Evolutionary conservation across 2,329 filamentous ascomycete genomes (phyloP).

Genomic region (Sclerotinia minor): DNA sequence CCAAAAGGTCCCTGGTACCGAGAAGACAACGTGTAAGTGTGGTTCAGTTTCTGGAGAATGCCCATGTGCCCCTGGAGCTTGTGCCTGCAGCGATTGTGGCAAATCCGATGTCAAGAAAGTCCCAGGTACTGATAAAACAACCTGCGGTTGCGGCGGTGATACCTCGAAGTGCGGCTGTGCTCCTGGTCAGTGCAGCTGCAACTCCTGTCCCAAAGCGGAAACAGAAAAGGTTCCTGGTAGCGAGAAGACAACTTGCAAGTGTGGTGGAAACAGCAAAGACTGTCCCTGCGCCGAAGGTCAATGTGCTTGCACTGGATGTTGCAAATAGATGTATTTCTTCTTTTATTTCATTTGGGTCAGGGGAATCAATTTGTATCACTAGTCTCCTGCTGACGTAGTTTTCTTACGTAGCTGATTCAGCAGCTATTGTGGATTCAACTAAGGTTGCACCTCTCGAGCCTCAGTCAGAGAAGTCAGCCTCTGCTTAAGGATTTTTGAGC

Average conservation of each 20-base stretch:
- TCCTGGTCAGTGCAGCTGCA: slow-evolving; percentile 45
- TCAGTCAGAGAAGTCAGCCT: slow-evolving; percentile 33
- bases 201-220: slow-evolving; percentile 45
- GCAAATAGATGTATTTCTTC: slow-evolving; percentile 29
- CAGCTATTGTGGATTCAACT: slow-evolving; percentile 34
- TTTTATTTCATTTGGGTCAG: slow-evolving; percentile 24
- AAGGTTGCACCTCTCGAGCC: slow-evolving; percentile 38
- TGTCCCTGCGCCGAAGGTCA: slow-evolving; percentile 40
- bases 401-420: slow-evolving; percentile 31
- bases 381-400: slow-evolving; percentile 34
- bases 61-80: slow-evolving; percentile 48
- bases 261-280: slow-evolving; percentile 41
- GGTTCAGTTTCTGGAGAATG: slow-evolving; percentile 46
- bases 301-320: slow-evolving; percentile 41
- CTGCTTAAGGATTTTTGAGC: slow-evolving; percentile 29
- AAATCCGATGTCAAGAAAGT: slow-evolving; percentile 48
- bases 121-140: slow-evolving; percentile 45
- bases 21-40: slow-evolving; percentile 51
- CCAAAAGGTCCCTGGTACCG: slow-evolving; percentile 40
- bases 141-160: slow-evolving; percentile 45
- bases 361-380: slow-evolving; percentile 27
- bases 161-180: slow-evolving; percentile 44
- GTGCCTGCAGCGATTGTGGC: slow-evolving; percentile 49
- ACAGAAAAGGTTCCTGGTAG: slow-evolving; percentile 42
- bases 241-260: slow-evolving; percentile 45